Evolutionary conservation across 441 rosid species (phyloP), one percentile per base, ranked within the genome.

Genomic region (Hura crepitans): DNA sequence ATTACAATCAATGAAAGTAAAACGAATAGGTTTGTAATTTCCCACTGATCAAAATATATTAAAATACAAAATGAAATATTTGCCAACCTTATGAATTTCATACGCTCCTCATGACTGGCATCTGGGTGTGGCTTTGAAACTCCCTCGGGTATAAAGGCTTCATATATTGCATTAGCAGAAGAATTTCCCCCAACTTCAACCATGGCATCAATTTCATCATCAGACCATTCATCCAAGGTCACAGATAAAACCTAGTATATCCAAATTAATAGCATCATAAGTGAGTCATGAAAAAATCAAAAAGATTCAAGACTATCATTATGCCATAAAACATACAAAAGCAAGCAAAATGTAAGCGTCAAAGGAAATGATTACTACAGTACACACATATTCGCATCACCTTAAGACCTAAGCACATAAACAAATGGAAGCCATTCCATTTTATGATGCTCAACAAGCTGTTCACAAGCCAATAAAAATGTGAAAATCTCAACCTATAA

Each of bases 171-270:
- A 86, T 95, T 95, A 22, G 95, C 97, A 59, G 97, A 75, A 46
- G 87, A 77, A 65, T 95, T 95, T 69, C 99, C 99, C 70, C 99
- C 99, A 23, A 95, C 93, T 84, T 92, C 98, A 43, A 83, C 74
- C 97, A 95, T 89, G 57, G 92, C 68, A 65, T 92, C 95, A 58
- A 92, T 81, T 82, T 95, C 93, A 56, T 88, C 97, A 66, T 88
- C 90, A 57, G 93, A 81, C 98, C 99, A 92, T 6, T 95, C 99
- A 85, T 92, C 99, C 78, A 95, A 74, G 59, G 97, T 85, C 78
- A 95, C 95, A 18, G 99, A 95, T 69, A 95, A 83, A 77, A 95
- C 96, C 98, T 95, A 78, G 13, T 39, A 18, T 42, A 12, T 53
- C 7, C 42, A 69, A 68, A 68, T 39, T 72, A 30, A 23, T 39